A percentile compares a stretch with the other conserved stretches of the same genome.
Evolutionary conservation across 2,329 filamentous ascomycete species (phyloP).

Genomic region (Neonectria faginata): DNA sequence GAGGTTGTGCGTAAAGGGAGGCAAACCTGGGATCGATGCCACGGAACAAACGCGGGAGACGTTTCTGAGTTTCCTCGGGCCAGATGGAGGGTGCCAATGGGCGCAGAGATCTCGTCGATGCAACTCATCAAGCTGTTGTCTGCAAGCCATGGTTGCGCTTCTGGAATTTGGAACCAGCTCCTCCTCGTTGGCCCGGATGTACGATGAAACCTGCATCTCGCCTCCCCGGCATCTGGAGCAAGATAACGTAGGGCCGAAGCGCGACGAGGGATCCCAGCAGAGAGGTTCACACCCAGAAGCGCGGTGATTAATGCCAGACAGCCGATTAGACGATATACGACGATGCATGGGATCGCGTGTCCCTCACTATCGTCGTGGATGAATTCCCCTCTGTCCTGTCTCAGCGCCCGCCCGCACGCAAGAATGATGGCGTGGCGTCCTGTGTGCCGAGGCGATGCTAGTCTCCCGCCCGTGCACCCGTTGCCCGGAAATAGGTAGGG

Average conservation of each 20-base stretch:
- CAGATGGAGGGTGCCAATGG: not conserved
- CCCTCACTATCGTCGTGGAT: not conserved
- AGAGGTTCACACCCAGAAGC: not conserved
- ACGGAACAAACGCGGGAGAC: not conserved
- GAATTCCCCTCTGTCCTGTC: not conserved
- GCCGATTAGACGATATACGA: not conserved
- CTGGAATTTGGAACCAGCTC: not conserved
- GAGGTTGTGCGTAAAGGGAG: no score
- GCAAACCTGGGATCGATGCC: not conserved
- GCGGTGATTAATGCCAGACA: not conserved
- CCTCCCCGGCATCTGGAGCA: not conserved
- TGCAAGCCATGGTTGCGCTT: not conserved
- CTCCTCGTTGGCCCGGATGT: not conserved
- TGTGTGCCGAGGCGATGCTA: not conserved
- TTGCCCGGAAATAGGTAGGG: not conserved
- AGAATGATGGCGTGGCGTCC: constrained; percentile 1
- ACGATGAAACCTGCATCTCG: not conserved
- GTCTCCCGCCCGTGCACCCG: not conserved
- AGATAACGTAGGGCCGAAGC: constrained; percentile 6
- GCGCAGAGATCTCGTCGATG: not conserved
- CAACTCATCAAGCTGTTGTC: not conserved
- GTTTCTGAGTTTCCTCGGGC: not conserved
- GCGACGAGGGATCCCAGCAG: not conserved
- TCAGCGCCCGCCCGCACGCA: not conserved
- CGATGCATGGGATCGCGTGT: not conserved